A percentile compares a stretch with the other conserved stretches of the same genome.
Evolutionary conservation across 2,329 filamentous ascomycete species (phyloP).

Genomic region (Knufia petricola): DNA sequence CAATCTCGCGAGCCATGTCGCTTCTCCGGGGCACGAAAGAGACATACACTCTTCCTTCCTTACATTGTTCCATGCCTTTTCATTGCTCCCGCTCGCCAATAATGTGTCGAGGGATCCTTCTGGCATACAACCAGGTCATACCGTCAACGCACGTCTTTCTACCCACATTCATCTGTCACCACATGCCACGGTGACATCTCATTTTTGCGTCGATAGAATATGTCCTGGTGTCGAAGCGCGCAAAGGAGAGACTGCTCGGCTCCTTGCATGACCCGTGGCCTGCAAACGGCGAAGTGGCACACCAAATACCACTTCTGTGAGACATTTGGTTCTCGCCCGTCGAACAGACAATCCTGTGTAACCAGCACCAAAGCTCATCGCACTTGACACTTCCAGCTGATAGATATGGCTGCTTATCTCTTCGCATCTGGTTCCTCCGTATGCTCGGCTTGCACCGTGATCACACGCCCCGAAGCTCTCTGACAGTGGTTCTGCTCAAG

Average conservation of each 20-base stretch:
- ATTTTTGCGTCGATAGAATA: background rate
- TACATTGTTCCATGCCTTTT: too few relatives aligned
- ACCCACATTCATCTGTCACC: background rate
- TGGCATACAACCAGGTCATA: too few relatives aligned
- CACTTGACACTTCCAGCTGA: background rate
- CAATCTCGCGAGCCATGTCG: too few relatives aligned
- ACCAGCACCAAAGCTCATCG: background rate
- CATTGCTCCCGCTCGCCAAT: too few relatives aligned
- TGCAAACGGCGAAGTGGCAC: background rate
- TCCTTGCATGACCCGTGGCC: background rate
- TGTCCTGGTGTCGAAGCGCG: background rate
- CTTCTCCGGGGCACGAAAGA: too few relatives aligned
- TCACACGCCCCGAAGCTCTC: too few relatives aligned
- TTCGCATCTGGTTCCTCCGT: background rate
- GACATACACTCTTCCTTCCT: too few relatives aligned
- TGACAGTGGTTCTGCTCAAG: too few relatives aligned
- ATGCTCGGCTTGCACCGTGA: too few relatives aligned
- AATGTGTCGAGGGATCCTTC: too few relatives aligned
- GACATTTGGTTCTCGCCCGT: background rate
- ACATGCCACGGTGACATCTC: background rate
- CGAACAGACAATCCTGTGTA: conserved; percentile 1
- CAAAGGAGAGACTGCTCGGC: background rate
- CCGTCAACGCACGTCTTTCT: background rate
- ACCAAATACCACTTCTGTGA: background rate
- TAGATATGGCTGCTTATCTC: conserved; percentile 2